Evolutionary conservation across 2,329 filamentous ascomycete species (phyloP), one percentile per base, ranked within the genome.

Genomic region (Penicillium expansum): DNA sequence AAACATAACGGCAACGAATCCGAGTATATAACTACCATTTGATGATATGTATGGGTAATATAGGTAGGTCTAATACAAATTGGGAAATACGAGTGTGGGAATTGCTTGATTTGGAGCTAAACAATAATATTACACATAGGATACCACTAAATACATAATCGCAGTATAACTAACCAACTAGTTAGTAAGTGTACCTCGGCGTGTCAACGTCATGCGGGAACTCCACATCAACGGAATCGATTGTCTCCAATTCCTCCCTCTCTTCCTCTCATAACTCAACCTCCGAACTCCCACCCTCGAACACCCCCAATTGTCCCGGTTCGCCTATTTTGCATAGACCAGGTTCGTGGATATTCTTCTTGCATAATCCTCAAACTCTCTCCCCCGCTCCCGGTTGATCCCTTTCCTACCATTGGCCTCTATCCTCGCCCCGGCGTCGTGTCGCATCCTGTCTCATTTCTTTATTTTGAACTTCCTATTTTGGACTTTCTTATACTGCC

Each of bases 341-440:
- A 63, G 62, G 61, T 65, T 61, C 51, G 61, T 65, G 30, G 14
- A 37, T 24, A 20, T 57, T 38, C 22, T 42, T 48, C 35, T 53
- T 60, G 55, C 61, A 58, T 62, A 5, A 18, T 56, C 29, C 52
- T 57, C 57, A 50, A 56, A 55, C 35, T 35, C 22, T 52, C 47
- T 27, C 41, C 53, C 54, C 57, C 51, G 39, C 57, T 52, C 50
- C 35, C 59, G 45, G 51, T 52, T 58, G 63, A 63, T 65, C 63
- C 49, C 55, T 29, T 49, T 33, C 48, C 33, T 29, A 38, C 49
- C 33, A 53, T 58, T 53, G 55, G 54, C 39, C 44, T 57, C 16
- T 2, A 29, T 47, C n/a, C 18, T 45, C 41, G 32, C 38, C 52
- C 55, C 52, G 37, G 42, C 53, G 51, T 62, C 52, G 61, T 61